phyloP scores from a whole-genome alignment of 164 flowering plant genomes.

The Annona squamosa region DNA sequence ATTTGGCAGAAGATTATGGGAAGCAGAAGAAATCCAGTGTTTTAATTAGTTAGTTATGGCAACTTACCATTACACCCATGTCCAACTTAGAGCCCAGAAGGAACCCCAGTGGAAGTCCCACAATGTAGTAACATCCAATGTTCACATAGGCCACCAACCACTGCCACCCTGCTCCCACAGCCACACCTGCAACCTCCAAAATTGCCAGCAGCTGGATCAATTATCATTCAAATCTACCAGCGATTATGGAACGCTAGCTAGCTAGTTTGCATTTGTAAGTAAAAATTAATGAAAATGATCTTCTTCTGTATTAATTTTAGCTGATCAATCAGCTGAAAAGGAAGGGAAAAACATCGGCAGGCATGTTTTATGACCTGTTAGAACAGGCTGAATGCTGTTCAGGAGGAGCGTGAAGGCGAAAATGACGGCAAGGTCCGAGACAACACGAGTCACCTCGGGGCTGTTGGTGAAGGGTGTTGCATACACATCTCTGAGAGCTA shows the following conservation, averaged over 20 bases:
- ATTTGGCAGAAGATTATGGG: background rate
- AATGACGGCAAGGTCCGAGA: conserved; percentile 22
- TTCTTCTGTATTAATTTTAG: background rate
- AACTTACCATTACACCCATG: conserved; percentile 39
- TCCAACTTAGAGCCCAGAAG: conserved; percentile 31
- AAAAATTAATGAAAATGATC: background rate
- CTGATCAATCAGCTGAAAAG: background rate
- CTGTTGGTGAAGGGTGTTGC: conserved; percentile 26
- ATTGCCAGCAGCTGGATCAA: background rate
- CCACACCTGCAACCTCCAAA: conserved; percentile 40
- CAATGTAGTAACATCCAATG: conserved; percentile 48
- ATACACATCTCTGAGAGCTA: conserved; percentile 15
- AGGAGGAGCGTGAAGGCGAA: conserved; percentile 29
- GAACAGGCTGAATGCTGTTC: conserved; percentile 40
- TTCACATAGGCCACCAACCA: conserved; percentile 53
- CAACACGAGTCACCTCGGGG: conserved; percentile 22
- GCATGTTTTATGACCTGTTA: conserved; percentile 21
- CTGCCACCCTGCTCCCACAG: conserved; percentile 80
- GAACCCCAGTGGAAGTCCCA: conserved; percentile 59
- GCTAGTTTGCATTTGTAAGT: background rate
- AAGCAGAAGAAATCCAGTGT: background rate
- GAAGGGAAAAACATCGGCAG: background rate
- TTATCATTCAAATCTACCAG: background rate
- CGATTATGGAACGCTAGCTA: background rate
- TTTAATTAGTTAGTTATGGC: too few relatives aligned